Percentiles rank a stretch among this genome's conserved stretches.
These are phyloP conservation scores for Cladophialophora chaetospira DNA, from an alignment of 2,329 filamentous ascomycete species.

Conservation along the genomic window DNA sequence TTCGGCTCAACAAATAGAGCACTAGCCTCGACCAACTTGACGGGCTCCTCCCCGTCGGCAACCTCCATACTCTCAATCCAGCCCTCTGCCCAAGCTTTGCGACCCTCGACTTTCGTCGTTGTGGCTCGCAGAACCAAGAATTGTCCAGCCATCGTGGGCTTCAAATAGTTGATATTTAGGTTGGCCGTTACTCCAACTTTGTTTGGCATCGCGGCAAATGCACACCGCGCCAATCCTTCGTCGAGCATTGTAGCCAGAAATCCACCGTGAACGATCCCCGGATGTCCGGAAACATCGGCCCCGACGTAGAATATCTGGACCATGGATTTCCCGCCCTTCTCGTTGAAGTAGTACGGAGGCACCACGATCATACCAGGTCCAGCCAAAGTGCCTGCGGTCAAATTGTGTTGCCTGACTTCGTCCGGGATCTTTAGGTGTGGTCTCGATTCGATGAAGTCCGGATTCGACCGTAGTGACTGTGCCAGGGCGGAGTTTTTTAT, in stretches of 20 bases:
- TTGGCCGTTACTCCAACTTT: slow-evolving; percentile 85
- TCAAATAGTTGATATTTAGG: slow-evolving; percentile 78
- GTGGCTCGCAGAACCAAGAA: slow-evolving; percentile 77
- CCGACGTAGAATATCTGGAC: slow-evolving; percentile 78
- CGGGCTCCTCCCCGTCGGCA: slow-evolving; percentile 61
- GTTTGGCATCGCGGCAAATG: slow-evolving; percentile 83
- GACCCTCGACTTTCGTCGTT: slow-evolving; percentile 82
- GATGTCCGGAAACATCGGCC: slow-evolving; percentile 79
- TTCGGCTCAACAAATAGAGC: slow-evolving; percentile 88
- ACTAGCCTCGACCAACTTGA: slow-evolving; percentile 76
- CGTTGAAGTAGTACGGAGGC: slow-evolving; percentile 76
- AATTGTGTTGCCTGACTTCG: slow-evolving; percentile 68
- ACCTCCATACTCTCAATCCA: slow-evolving; percentile 75
- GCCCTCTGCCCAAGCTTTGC: slow-evolving; percentile 93
- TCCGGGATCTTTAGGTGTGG: slow-evolving; percentile 85
- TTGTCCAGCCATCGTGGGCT: slow-evolving; percentile 72
- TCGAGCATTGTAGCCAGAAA: slow-evolving; percentile 90
- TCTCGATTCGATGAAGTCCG: slow-evolving; percentile 71
- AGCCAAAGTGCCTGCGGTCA: slow-evolving; percentile 78
- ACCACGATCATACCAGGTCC: slow-evolving; percentile 76
- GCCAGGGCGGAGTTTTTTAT: slow-evolving; percentile 78
- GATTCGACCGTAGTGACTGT: slow-evolving; percentile 65
- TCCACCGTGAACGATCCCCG: slow-evolving; percentile 87
- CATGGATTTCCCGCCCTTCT: slow-evolving; percentile 68
- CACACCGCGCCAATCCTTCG: slow-evolving; percentile 84